Percentiles rank a stretch among this genome's conserved stretches.
Conservation (phyloP, 2,329 filamentous ascomycete genomes). For the Sporothrix curviconia region DNA sequence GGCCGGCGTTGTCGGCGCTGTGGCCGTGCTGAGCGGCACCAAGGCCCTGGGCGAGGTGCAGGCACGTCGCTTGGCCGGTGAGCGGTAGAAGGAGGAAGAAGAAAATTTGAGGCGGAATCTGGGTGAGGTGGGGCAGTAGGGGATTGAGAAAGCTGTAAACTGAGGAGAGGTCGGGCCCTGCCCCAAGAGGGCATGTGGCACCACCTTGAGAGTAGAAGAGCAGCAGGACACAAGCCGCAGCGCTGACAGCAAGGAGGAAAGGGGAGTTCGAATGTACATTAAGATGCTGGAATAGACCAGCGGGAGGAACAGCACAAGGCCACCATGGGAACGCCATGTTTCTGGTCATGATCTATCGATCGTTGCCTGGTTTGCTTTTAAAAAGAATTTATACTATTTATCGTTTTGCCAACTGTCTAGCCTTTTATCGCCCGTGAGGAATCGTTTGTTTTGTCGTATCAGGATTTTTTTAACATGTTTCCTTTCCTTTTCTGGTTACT, state of each 20-base stretch:
- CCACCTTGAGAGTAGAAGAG: too few species aligned
- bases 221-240: too few species aligned
- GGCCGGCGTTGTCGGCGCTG: conserved; percentile 57
- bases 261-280: not conserved
- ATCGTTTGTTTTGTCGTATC: not conserved
- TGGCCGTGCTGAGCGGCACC: conserved; percentile 80
- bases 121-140: not conserved
- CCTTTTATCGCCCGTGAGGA: too few species aligned
- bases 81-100: conserved; percentile 37
- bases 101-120: not conserved
- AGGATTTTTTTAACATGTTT: not conserved
- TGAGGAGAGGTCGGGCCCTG: too few species aligned
- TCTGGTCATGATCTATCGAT: not conserved
- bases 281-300: not conserved
- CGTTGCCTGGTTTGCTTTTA: too few species aligned
- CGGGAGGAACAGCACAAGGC: not conserved
- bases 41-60: conserved; percentile 91
- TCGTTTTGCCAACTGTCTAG: too few species aligned
- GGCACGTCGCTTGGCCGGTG: conserved; percentile 71
- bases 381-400: too few species aligned
- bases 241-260: not conserved
- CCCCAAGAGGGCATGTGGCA: too few species aligned
- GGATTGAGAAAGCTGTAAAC: not conserved
- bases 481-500: not conserved
- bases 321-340: not conserved